Evolutionary conservation across 768 basidiomycete species (phyloP), one percentile per base, ranked within the genome.

Genomic region (Tulasnella sp.): DNA sequence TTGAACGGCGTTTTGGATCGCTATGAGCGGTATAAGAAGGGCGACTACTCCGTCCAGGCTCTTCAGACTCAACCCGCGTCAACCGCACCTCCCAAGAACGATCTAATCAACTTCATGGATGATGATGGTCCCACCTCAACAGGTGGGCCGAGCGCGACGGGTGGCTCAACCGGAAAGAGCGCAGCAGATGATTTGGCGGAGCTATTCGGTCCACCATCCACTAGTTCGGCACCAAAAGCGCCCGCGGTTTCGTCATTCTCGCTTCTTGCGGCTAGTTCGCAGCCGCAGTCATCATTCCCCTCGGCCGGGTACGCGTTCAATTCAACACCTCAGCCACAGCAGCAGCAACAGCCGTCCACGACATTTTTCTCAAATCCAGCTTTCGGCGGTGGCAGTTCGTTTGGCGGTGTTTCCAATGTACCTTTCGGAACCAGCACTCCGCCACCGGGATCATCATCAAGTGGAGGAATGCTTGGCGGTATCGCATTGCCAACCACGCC

Each of bases 11-110:
- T 96, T 19, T 85, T 98, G 19, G 89, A 90, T 39, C 93, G 97
- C 34, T 98, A 96, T 84, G 96, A 98, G 80, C 92, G 95, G 0
- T 98, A 93, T 89, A 95, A 95, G 86, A 91, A 90, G 79, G 98
- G 98, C 75, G 96, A 99, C 86, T 97, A 91, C 84, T 86, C 87
- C 2, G 90, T 94, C 80, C 94, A 93, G 4, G 84, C 88, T 5
- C 90, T 68, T 44, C 48, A 68, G 40, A 73, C 78, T 46, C 36
- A 24, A 24, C 39, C 31, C 24, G n/a, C n/a, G 38, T 78, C 68
- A 8, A 24, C 77, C 27, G 34, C 72, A 7, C 84, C n/a, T 83
- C 82, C 52, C 83, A 77, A 72, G 52, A 81, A 81, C 31, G 86
- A 85, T 1, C 88, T 95, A 77, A 95, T 95, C 83, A 94, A 95